Percentiles rank a stretch among this genome's conserved stretches.
Evolutionary conservation across 1,139 yeast genomes (phyloP).

Genomic region (Suhomyces yuchorum): DNA sequence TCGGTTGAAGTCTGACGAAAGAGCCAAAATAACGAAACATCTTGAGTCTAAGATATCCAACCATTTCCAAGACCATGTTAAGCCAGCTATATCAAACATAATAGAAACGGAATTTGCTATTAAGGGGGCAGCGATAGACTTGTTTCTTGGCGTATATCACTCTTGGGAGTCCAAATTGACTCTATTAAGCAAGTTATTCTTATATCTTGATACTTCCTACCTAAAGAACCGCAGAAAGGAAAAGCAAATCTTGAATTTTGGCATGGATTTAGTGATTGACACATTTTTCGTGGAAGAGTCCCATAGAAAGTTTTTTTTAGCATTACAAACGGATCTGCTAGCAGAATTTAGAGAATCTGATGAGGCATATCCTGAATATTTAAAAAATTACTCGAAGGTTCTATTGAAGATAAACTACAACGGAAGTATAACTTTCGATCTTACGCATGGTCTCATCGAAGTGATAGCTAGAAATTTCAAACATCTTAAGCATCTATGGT

Average conservation of each 20-base stretch:
- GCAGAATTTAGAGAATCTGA: constrained; percentile 2
- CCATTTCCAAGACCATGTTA: constrained; percentile 14
- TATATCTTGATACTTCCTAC: constrained; percentile 41
- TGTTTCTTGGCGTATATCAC: constrained; percentile 20
- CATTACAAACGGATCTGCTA: background rate
- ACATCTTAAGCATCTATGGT: constrained; percentile 23
- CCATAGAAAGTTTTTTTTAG: background rate
- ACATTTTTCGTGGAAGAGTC: constrained; percentile 17
- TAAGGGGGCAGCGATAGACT: background rate
- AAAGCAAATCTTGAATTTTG: constrained; percentile 29
- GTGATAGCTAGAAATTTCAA: constrained; percentile 23
- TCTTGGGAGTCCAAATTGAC: constrained; percentile 31
- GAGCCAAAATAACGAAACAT: constrained; percentile 28
- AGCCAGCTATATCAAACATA: background rate
- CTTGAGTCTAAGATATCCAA: constrained; percentile 25
- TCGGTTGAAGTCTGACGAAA: constrained; percentile 35
- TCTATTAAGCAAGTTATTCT: constrained; percentile 32
- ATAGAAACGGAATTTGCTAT: background rate
- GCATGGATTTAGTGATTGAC: constrained; percentile 25
- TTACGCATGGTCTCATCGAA: constrained; percentile 22
- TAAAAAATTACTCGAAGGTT: constrained; percentile 21
- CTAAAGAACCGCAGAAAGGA: constrained; percentile 34
- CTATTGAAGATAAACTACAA: constrained; percentile 27
- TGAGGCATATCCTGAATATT: constrained; percentile 11
- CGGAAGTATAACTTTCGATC: constrained; percentile 12